Conservation (phyloP, 225 moss, liverwort and hornwort genomes). For the Physcomitrium patens region DNA sequence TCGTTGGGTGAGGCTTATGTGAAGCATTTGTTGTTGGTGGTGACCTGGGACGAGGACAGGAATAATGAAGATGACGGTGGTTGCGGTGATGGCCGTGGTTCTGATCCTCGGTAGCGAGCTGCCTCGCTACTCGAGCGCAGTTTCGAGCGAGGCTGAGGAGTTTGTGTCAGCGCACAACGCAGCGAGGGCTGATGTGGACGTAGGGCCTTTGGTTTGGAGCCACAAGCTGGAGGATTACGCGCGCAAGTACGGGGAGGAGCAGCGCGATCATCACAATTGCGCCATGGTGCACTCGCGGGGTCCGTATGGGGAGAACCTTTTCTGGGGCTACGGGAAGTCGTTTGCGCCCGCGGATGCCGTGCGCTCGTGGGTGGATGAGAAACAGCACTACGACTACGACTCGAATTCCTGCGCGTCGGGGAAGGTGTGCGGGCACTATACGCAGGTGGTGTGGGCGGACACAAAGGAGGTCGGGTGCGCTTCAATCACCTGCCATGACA, state of each 20-base stretch:
- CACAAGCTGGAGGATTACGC: constrained; percentile 20
- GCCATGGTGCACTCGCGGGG: constrained; percentile 30
- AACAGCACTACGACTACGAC: constrained; percentile 21
- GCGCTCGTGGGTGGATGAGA: constrained; percentile 23
- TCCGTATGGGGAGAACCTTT: constrained; percentile 31
- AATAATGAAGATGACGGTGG: too few species aligned
- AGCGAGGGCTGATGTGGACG: constrained; percentile 20
- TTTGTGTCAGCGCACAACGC: constrained; percentile 29
- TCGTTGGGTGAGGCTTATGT: too few species aligned
- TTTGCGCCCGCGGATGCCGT: constrained; percentile 22
- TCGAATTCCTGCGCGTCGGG: constrained; percentile 24
- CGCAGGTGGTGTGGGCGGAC: constrained; percentile 36
- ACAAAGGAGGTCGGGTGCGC: constrained; percentile 45
- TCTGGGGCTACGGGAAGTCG: constrained; percentile 4
- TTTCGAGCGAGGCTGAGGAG: background rate
- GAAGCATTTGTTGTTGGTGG: too few species aligned
- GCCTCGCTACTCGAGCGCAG: background rate
- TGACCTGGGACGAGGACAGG: too few species aligned
- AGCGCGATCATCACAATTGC: constrained; percentile 18
- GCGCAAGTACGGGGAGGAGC: constrained; percentile 16
- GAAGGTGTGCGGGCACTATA: background rate
- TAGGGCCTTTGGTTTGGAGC: constrained; percentile 20
- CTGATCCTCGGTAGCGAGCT: background rate
- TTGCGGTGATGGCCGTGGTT: background rate
- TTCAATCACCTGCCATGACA: constrained; percentile 30